Conservation (phyloP, 805 yeast species). For the Deakozyma indianensis region DNA sequence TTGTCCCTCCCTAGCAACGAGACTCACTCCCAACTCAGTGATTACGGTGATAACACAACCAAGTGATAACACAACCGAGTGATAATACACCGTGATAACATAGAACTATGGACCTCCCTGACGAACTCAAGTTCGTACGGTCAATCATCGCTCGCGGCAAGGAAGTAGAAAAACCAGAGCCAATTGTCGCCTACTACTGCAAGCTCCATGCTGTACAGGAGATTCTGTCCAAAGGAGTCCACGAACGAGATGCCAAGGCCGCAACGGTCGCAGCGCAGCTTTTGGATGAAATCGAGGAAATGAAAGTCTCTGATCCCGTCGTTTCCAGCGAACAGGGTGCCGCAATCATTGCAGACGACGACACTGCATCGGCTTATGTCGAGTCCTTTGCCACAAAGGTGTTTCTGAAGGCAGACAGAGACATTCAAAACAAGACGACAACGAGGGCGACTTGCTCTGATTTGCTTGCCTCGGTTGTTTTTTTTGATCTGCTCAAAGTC, state of each 20-base stretch:
- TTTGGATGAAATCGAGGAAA: slow-evolving; percentile 55
- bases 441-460: slow-evolving; percentile 33
- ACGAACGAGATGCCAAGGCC: slow-evolving; percentile 37
- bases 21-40: too few relatives aligned
- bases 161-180: slow-evolving; percentile 45
- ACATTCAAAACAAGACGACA: slow-evolving; percentile 29
- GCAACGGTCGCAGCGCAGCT: slow-evolving; percentile 47
- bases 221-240: slow-evolving; percentile 47
- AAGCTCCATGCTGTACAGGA: slow-evolving; percentile 58
- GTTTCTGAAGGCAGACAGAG: slow-evolving; percentile 39
- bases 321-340: slow-evolving; percentile 21
- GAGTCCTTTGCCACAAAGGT: slow-evolving; percentile 43
- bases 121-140: slow-evolving; percentile 13
- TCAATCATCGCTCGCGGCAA: slow-evolving; percentile 28
- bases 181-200: slow-evolving; percentile 62
- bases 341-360: slow-evolving; percentile 44
- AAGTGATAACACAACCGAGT: too few relatives aligned
- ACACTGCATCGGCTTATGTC: slow-evolving; percentile 40
- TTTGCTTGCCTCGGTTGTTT: slow-evolving; percentile 40
- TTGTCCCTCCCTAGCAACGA: too few relatives aligned
- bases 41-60: too few relatives aligned
- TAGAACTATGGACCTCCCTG: slow-evolving; percentile 12
- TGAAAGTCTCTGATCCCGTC: slow-evolving; percentile 29
- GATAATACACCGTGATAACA: too few relatives aligned
- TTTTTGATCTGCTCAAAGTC: slow-evolving; percentile 34